These are phyloP conservation scores for Solidago caesia DNA, from an alignment of 129 eudicot species.

Conservation along the genomic window DNA sequence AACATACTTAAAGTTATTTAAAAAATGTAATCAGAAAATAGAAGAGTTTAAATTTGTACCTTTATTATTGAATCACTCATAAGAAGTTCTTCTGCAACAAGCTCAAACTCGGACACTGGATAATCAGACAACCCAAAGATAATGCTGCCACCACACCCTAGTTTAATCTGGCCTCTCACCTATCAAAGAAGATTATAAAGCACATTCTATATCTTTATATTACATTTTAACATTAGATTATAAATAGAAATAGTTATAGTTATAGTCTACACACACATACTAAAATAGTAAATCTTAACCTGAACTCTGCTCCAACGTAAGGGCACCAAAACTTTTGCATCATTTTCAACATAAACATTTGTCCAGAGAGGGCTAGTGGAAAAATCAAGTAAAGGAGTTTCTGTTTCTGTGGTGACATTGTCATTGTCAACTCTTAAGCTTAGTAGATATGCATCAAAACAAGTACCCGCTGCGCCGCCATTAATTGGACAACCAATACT, in stretches of 20 bases:
- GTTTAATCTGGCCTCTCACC: conserved; percentile 95
- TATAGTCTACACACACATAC: neutral
- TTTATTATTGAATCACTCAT: conserved; percentile 82
- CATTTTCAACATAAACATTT: conserved; percentile 78
- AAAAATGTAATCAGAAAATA: neutral
- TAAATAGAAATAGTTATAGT: too few relatives aligned
- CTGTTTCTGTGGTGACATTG: conserved; percentile 87
- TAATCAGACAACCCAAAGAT: conserved; percentile 73
- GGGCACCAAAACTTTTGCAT: conserved; percentile 91
- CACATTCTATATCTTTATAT: neutral
- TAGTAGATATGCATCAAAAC: conserved; percentile 75
- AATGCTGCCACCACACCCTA: conserved; percentile 75
- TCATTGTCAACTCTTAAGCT: conserved; percentile 88
- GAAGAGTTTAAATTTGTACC: conserved; percentile 36
- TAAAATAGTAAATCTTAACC: conserved; percentile 37
- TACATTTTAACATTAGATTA: too few relatives aligned
- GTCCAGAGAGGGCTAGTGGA: conserved; percentile 94
- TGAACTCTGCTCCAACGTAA: conserved; percentile 96
- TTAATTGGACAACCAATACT: conserved; percentile 80
- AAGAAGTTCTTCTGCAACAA: conserved; percentile 94
- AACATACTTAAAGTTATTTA: neutral
- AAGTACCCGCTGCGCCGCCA: conserved; percentile 96
- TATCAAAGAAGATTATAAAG: conserved; percentile 15
- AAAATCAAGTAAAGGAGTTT: conserved; percentile 93
- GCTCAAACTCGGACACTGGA: conserved; percentile 90